Evolutionary conservation across 2,329 filamentous ascomycete species (phyloP), one percentile per base, ranked within the genome.

Genomic region (Colletotrichum sansevieriae): DNA sequence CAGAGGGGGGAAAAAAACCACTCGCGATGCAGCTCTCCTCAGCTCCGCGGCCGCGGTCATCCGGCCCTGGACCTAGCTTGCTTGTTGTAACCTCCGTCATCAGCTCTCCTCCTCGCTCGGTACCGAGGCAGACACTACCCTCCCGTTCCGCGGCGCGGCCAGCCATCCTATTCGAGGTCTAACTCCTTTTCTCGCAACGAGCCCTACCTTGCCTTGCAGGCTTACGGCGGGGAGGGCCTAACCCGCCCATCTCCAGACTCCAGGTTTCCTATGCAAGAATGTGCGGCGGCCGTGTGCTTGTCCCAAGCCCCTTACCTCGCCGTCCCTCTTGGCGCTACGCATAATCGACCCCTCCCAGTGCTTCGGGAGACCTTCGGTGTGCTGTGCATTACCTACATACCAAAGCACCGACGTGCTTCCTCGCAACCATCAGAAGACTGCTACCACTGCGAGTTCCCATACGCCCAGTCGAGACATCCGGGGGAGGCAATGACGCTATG

Each of bases 41-140:
- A 69, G 55, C 66, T 61, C 62, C 62, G 62, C 65, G 65, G 65
- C 55, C 55, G 65, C 55, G 55, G 66, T 44, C 11, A 61, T 56
- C 20, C 56, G 55, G 66, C 62, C 66, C 66, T 68, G 55, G 47
- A 68, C 66, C 66, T 65, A 60, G 22, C 43, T 29, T 39, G 47
- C 47, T 29, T 51, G 33, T 43, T 46, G 20, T 41, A 22, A 51
- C 20, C 59, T 43, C 54, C 41, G 41, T 41, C 44, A 46, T 58
- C 55, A 57, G 54, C 54, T 60, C 39, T n/a, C 39, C 15, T 52
- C 29, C 57, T 52, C 54, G 29, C 44, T 47, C 64, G 57, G 58
- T 68, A 70, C 63, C 67, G 63, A 68, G 63, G 64, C 54, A 70
- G 63, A 58, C 43, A 41, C 41, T 67, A 22, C 43, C 46, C 39